A percentile compares a stretch with the other conserved stretches of the same genome.
phyloP scores from a whole-genome alignment of 371 early-diverging fungal genomes.

The Funneliformis caledonium region DNA sequence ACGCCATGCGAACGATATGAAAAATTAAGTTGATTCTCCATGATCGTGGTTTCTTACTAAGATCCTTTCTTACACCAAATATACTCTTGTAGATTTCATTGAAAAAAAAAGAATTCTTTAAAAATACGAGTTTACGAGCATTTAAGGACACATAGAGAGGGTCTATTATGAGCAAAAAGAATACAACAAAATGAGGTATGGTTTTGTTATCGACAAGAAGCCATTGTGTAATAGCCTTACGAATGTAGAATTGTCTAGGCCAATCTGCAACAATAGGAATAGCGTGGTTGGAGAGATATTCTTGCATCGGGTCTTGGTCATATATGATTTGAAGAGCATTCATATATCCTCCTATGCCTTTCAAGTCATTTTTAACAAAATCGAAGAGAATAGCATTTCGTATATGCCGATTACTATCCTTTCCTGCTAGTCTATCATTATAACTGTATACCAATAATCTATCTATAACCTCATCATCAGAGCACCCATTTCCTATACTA shows the following conservation, averaged over 20 bases:
- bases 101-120: slow-evolving; percentile 7
- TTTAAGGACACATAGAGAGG: slow-evolving; percentile 8
- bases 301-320: background rate
- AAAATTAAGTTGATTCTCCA: slow-evolving; percentile 24
- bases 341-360: too few species aligned
- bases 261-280: slow-evolving; percentile 8
- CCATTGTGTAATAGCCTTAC: background rate
- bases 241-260: background rate
- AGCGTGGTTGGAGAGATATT: background rate
- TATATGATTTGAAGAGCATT: too few species aligned
- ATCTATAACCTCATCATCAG: too few species aligned
- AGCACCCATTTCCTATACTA: too few species aligned
- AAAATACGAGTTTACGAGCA: background rate
- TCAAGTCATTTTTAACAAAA: too few species aligned
- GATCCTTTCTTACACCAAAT: background rate
- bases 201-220: background rate
- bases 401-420: too few species aligned
- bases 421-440: too few species aligned
- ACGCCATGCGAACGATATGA: background rate
- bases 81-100: slow-evolving; percentile 15
- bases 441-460: too few species aligned
- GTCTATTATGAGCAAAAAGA: background rate
- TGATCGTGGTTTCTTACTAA: background rate
- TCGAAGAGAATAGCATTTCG: too few species aligned
- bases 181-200: background rate